Evolutionary conservation across 2,329 filamentous ascomycete species (phyloP).

Genomic region (Neonectria neomacrospora): DNA sequence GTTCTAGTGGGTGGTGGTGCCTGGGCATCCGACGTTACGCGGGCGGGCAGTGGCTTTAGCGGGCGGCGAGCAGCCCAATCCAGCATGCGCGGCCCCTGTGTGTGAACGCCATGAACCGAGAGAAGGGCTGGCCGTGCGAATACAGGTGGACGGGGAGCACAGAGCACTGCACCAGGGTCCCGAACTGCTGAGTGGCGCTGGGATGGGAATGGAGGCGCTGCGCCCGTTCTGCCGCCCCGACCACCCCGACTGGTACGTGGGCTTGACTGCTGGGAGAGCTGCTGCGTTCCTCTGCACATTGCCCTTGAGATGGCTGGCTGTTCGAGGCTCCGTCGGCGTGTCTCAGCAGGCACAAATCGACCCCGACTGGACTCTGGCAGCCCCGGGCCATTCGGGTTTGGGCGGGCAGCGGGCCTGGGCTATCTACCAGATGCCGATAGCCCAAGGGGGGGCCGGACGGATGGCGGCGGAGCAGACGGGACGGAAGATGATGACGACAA

Average conservation of each 20-base stretch:
- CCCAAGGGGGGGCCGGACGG: constrained; percentile 11
- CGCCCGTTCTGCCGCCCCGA: constrained; percentile 13
- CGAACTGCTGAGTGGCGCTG: background rate
- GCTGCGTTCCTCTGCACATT: background rate
- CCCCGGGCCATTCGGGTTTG: background rate
- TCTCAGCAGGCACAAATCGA: background rate
- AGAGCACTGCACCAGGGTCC: background rate
- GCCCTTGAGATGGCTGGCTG: background rate
- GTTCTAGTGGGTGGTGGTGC: background rate
- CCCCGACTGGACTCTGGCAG: background rate
- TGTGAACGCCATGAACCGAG: background rate
- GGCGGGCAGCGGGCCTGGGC: background rate
- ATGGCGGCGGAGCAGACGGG: constrained; percentile 5
- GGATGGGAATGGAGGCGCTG: constrained; percentile 15
- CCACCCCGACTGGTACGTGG: background rate
- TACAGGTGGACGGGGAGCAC: background rate
- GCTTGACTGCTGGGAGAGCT: background rate
- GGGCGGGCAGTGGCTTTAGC: background rate
- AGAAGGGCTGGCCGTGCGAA: too few relatives aligned
- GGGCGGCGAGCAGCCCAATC: background rate
- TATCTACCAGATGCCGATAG: background rate
- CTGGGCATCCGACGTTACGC: background rate
- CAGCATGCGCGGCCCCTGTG: background rate
- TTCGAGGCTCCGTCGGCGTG: constrained; percentile 3
- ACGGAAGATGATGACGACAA: constrained; percentile 6